A percentile compares a stretch with the other conserved stretches of the same genome.
phyloP scores from a whole-genome alignment of 2,329 filamentous ascomycete species.

The Ophiocordyceps camponoti-rufipedis region DNA sequence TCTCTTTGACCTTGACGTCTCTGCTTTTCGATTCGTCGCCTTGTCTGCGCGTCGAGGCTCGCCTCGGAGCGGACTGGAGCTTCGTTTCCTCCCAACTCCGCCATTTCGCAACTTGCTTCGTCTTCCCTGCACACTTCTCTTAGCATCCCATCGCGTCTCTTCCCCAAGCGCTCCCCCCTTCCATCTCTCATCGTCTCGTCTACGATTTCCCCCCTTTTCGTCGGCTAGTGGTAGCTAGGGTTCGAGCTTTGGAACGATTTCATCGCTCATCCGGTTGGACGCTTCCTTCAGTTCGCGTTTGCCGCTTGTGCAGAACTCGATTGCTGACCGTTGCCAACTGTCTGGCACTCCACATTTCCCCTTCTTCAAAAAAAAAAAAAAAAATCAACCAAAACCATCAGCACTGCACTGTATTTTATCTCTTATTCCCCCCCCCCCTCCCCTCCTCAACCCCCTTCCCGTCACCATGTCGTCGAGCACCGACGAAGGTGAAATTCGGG shows the following conservation, averaged over 20 bases:
- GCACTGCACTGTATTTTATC: background rate
- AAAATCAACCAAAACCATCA: background rate
- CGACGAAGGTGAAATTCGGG: slow-evolving; percentile 76
- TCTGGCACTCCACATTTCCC: background rate
- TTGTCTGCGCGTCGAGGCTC: background rate
- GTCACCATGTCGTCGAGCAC: slow-evolving; percentile 37
- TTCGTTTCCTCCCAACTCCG: background rate
- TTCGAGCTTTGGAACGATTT: slow-evolving; percentile 14
- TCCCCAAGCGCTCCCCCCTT: background rate
- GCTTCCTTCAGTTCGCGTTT: slow-evolving; percentile 16
- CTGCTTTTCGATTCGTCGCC: background rate
- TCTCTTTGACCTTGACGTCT: background rate
- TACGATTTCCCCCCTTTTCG: slow-evolving; percentile 1
- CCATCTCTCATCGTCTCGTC: background rate
- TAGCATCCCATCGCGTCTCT: background rate
- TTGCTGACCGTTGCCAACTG: slow-evolving; percentile 16
- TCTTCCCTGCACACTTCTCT: background rate
- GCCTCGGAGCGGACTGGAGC: background rate
- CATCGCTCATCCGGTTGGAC: slow-evolving; percentile 24
- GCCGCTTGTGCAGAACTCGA: slow-evolving; percentile 9
- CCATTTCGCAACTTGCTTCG: background rate
- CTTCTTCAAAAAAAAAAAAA: background rate
- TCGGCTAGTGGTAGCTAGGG: slow-evolving; percentile 6
- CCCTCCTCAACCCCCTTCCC: background rate
- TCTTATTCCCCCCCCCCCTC: background rate